Conservation (phyloP, 495 filamentous ascomycete genomes). For the Penicillium coffeae region DNA sequence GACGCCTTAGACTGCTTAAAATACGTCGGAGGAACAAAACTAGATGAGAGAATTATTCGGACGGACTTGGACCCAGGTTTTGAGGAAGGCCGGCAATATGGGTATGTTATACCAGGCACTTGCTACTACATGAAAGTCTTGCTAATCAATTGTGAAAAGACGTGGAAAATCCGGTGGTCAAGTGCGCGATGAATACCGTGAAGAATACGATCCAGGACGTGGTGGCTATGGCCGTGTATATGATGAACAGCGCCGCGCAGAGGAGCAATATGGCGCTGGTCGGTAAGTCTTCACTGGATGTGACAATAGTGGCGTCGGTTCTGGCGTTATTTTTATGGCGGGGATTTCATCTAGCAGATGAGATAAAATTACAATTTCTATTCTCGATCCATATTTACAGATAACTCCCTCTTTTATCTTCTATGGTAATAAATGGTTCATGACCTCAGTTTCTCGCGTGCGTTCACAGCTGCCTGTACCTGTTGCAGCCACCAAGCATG, state of each 20-base stretch:
- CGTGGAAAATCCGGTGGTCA: constrained; percentile 91
- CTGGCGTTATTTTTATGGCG: constrained; percentile 31
- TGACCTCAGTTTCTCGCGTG: constrained; percentile 25
- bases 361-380: constrained; percentile 20
- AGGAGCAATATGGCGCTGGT: constrained; percentile 50
- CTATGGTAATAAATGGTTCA: constrained; percentile 14
- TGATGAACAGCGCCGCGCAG: constrained; percentile 55
- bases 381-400: constrained; percentile 28
- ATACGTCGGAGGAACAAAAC: constrained; percentile 96
- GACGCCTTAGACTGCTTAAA: constrained; percentile 97
- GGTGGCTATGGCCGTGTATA: constrained; percentile 77
- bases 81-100: constrained; percentile 92
- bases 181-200: constrained; percentile 94
- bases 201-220: constrained; percentile 91
- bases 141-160: constrained; percentile 32
- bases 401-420: constrained; percentile 8
- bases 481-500: constrained; percentile 90
- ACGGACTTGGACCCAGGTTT: constrained; percentile 98
- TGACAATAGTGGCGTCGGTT: constrained; percentile 18
- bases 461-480: constrained; percentile 48
- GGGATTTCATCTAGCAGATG: constrained; percentile 19
- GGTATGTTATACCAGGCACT: constrained; percentile 41
- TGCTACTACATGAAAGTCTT: neutral
- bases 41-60: constrained; percentile 93
- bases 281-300: constrained; percentile 30